Base-by-base conservation (phyloP, 371 early-diverging fungal species). In the Chytridium lagenaria region DNA sequence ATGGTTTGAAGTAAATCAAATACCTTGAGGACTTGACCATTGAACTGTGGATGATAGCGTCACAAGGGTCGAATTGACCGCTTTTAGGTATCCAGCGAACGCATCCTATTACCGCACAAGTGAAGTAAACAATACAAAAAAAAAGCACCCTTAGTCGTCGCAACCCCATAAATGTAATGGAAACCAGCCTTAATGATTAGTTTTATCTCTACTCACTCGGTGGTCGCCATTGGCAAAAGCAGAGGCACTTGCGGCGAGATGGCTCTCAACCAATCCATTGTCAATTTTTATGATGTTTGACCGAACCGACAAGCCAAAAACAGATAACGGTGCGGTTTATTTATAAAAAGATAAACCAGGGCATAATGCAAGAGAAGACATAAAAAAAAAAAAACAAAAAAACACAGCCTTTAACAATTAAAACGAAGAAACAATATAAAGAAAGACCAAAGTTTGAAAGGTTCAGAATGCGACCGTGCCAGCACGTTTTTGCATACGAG, bases 141-240 rank as follows among this genome's bases (percentile, higher is more conserved):
- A 44, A 7, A 44, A 19, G 44, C 19, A 44, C 7, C 44, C 19
- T 44, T 44, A n/a, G n/a, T n/a, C n/a, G n/a, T n/a, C n/a, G n/a
- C n/a, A n/a, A n/a, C 44, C 7, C 44, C 44, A 44, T 44, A 44
- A 19, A 44, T 19, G 44, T 44, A 7, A 44, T 44, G 44, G 44
- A 12, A 19, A 44, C 12, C 19, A 19, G 44, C 44, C 7, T 7
- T 19, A 44, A 44, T 44, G 12, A 44, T 7, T 12, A 12, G 44
- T 19, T 44, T 7, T 12, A 10, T 52, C 12, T 26, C 12, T 15
- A 52, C 55, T 52, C 26, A 52, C 61, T 23, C 61, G 30, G 37
- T 61, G 5, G 36, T 61, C 61, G 16, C 61, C 61, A 5, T 61
- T 61, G 30, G 31, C 37, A 36, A 61, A 61, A 10, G 61, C 61